Evolutionary conservation across 139 green algal species (phyloP).

Genomic region (Spirogloea muscicola): DNA sequence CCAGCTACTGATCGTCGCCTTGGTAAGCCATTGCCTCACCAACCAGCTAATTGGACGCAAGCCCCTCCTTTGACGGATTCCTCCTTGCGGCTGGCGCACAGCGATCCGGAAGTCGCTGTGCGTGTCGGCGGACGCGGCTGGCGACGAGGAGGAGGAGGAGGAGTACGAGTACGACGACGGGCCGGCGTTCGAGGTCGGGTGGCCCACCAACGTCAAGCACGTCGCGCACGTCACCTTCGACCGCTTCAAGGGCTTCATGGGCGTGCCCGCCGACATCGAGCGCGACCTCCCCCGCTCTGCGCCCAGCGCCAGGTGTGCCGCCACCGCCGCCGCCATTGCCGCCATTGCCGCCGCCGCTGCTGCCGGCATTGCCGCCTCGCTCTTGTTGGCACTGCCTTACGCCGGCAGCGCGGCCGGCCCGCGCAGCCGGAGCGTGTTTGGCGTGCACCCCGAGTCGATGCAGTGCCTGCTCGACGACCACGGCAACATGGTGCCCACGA

Average conservation of each 20-base stretch:
- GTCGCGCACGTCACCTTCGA: constrained; percentile 34
- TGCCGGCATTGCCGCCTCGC: too few species aligned
- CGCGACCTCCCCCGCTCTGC: neutral
- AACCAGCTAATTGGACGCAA: constrained; percentile 17
- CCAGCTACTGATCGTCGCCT: constrained; percentile 18
- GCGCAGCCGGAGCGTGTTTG: constrained; percentile 23
- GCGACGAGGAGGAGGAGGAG: neutral
- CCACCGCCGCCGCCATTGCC: neutral
- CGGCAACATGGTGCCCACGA: constrained; percentile 32
- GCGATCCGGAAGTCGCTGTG: too few species aligned
- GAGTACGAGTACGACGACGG: constrained; percentile 8
- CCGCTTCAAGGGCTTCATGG: constrained; percentile 27
- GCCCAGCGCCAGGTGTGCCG: neutral
- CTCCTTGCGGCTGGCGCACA: too few species aligned
- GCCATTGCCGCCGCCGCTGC: too few species aligned
- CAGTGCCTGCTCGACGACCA: constrained; percentile 18
- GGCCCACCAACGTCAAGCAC: constrained; percentile 24
- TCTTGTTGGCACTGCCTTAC: too few species aligned
- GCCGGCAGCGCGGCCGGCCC: too few species aligned
- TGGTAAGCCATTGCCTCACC: constrained; percentile 21
- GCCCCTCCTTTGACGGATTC: constrained; percentile 14
- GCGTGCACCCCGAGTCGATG: constrained; percentile 20
- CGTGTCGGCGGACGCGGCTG: too few species aligned
- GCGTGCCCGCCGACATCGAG: constrained; percentile 22
- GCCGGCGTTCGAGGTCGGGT: constrained; percentile 18